Percentiles rank a stretch among this genome's conserved stretches.
These are phyloP conservation scores for Chrysoporthe deuterocubensis DNA, from an alignment of 2,329 filamentous ascomycete species.

Conservation along the genomic window DNA sequence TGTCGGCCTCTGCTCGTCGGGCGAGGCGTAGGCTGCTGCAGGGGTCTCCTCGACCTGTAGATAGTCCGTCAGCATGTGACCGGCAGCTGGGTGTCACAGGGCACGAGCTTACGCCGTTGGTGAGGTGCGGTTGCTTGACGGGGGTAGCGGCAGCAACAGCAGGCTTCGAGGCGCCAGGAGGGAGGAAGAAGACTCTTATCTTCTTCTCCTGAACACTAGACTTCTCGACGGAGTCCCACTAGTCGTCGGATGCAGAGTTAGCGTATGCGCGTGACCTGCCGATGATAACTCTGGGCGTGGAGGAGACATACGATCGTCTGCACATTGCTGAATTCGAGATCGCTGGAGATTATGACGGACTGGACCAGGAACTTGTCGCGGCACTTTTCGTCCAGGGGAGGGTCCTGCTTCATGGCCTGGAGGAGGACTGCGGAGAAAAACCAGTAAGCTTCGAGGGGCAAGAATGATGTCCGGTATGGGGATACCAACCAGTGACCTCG, in stretches of 20 bases:
- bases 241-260: conserved; percentile 33
- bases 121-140: conserved; percentile 31
- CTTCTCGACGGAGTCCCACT: conserved; percentile 85
- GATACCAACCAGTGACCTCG: conserved; percentile 80
- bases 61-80: conserved; percentile 12
- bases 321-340: conserved; percentile 83
- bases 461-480: conserved; percentile 3
- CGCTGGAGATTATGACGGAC: conserved; percentile 79
- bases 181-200: conserved; percentile 87
- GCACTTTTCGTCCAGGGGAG: conserved; percentile 83
- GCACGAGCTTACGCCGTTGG: conserved; percentile 37
- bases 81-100: not conserved
- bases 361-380: conserved; percentile 98
- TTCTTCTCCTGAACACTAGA: conserved; percentile 86
- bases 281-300: too few relatives aligned
- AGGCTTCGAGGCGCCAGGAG: conserved; percentile 54
- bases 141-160: conserved; percentile 36
- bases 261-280: conserved; percentile 23
- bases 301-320: conserved; percentile 72
- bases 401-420: conserved; percentile 97
- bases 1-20: conserved; percentile 34
- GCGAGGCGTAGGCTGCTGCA: conserved; percentile 40
- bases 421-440: conserved; percentile 71
- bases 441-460: conserved; percentile 17
- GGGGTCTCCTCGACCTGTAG: conserved; percentile 39